Conservation (phyloP, 331 rosid species). For the Pyrus hybrid region DNA sequence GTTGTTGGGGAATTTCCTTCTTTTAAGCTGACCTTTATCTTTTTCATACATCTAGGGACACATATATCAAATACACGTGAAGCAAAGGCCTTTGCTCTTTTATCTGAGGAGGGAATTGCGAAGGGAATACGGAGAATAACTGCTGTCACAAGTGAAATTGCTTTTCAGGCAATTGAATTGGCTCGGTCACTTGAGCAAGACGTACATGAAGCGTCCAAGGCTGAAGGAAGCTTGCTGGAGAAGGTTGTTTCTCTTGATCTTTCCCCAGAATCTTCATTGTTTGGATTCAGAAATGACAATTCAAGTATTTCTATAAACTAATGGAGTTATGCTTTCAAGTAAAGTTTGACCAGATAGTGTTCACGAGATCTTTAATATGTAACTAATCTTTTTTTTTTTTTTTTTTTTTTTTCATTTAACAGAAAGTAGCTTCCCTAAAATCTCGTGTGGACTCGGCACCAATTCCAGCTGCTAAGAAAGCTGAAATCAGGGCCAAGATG, state of each 20-base stretch:
- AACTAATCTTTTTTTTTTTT: not conserved
- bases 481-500: slow-evolving; percentile 68
- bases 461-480: slow-evolving; percentile 84
- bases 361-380: no score
- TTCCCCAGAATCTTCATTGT: not conserved
- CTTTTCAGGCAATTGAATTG: slow-evolving; percentile 49
- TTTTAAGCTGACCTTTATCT: slow-evolving; percentile 15
- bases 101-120: slow-evolving; percentile 97
- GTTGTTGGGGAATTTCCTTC: slow-evolving; percentile 2
- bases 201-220: slow-evolving; percentile 51
- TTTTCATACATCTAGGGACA: slow-evolving; percentile 51
- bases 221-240: slow-evolving; percentile 69
- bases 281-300: not conserved
- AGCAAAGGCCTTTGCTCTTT: slow-evolving; percentile 85
- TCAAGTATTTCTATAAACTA: not conserved
- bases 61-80: slow-evolving; percentile 89
- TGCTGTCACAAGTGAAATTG: slow-evolving; percentile 80
- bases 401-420: slow-evolving; percentile 2
- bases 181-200: slow-evolving; percentile 68
- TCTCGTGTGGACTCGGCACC: slow-evolving; percentile 66
- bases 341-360: no score
- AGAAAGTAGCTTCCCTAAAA: slow-evolving; percentile 76
- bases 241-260: slow-evolving; percentile 43
- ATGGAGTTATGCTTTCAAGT: no score
- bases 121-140: slow-evolving; percentile 91